phyloP scores from a whole-genome alignment of 768 basidiomycete species.

The Macrocybe gigantea region DNA sequence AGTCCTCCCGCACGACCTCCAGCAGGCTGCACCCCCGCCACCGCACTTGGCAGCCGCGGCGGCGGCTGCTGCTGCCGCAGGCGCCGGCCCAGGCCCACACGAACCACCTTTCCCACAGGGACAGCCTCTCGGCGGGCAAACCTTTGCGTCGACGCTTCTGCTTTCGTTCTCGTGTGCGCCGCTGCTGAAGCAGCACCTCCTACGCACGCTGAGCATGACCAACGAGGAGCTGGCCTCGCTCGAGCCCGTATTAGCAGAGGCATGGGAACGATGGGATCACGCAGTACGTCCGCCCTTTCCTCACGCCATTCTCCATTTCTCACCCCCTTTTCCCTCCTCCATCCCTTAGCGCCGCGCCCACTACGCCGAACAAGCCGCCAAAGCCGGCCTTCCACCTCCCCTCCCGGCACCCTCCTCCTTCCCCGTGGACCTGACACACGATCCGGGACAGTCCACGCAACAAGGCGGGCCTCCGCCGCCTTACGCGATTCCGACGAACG shows the following conservation, averaged over 20 bases:
- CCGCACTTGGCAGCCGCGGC: conserved; percentile 28
- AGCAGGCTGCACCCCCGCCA: conserved; percentile 16
- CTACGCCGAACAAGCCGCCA: conserved; percentile 34
- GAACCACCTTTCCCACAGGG: conserved; percentile 64
- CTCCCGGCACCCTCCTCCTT: conserved; percentile 20
- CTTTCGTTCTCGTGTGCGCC: conserved; percentile 74
- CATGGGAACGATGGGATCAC: conserved; percentile 85
- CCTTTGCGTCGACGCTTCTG: conserved; percentile 73
- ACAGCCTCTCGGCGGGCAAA: conserved; percentile 58
- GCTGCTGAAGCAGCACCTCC: conserved; percentile 66
- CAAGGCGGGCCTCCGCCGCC: conserved; percentile 5
- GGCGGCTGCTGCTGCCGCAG: conserved; percentile 33
- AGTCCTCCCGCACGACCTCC: conserved; percentile 36
- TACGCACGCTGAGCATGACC: conserved; percentile 68
- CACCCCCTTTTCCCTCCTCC: conserved; percentile 1
- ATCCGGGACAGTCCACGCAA: conserved; percentile 2
- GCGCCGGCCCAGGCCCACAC: conserved; percentile 22
- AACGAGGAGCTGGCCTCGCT: conserved; percentile 75
- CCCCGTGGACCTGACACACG: conserved; percentile 21
- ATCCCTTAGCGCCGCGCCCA: conserved; percentile 31
- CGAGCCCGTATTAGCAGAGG: conserved; percentile 76
- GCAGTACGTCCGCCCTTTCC: conserved; percentile 38
- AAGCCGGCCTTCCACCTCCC: conserved; percentile 22
- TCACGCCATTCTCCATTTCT: not conserved
- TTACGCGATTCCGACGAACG: conserved; percentile 13